Percentiles rank a stretch among this genome's conserved stretches.
Conservation (phyloP, 176 grass and related monocot genomes). For the Phragmites australis region DNA sequence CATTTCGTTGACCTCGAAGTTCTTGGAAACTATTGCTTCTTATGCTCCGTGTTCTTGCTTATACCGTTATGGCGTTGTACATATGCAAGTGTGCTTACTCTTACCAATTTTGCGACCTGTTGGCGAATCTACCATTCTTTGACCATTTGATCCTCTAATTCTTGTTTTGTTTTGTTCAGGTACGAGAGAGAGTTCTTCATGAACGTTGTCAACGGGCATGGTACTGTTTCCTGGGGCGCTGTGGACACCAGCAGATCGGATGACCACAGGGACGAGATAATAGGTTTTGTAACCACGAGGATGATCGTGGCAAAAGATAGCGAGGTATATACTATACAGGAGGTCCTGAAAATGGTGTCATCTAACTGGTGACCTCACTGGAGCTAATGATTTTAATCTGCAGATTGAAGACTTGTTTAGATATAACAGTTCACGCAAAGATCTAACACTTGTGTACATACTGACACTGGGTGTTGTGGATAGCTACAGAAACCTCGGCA, state of each 20-base stretch:
- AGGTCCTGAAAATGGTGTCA: slow-evolving; percentile 17
- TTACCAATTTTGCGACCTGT: background rate
- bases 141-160: background rate
- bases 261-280: slow-evolving; percentile 67
- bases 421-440: slow-evolving; percentile 68
- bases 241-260: slow-evolving; percentile 79
- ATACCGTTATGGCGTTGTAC: background rate
- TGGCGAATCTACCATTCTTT: background rate
- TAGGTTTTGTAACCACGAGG: slow-evolving; percentile 91
- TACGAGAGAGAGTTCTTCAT: slow-evolving; percentile 99
- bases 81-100: background rate
- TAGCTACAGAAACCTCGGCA: slow-evolving; percentile 83
- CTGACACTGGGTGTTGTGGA: slow-evolving; percentile 88
- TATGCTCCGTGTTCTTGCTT: slow-evolving; percentile 25
- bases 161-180: slow-evolving; percentile 36
- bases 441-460: slow-evolving; percentile 82
- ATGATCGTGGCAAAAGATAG: slow-evolving; percentile 82
- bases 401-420: slow-evolving; percentile 96
- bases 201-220: slow-evolving; percentile 82
- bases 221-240: slow-evolving; percentile 88
- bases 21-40: no score
- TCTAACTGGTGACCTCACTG: slow-evolving; percentile 7
- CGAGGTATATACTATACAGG: slow-evolving; percentile 61
- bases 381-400: slow-evolving; percentile 42
- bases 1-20: no score